A percentile compares a stretch with the other conserved stretches of the same genome.
Evolutionary conservation across 371 early-diverging fungal species (phyloP).

Genomic region (Mucor circinelloides): DNA sequence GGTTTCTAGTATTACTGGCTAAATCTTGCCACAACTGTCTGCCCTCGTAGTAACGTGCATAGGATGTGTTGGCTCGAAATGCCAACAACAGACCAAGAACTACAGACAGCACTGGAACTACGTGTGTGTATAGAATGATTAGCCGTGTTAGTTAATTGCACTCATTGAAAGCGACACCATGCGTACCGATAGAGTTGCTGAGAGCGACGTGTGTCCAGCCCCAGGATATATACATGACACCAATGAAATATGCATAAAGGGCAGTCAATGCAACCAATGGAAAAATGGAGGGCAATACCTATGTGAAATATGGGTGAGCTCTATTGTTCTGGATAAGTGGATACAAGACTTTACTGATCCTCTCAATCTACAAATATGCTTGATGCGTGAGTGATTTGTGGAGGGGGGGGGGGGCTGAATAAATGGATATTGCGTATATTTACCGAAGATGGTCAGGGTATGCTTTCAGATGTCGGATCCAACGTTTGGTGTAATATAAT

Average conservation of each 20-base stretch:
- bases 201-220: conserved; percentile 35
- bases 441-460: conserved; percentile 40
- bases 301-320: not conserved
- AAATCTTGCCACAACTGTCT: conserved; percentile 68
- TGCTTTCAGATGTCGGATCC: conserved; percentile 15
- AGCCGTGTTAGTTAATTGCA: not conserved
- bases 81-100: conserved; percentile 73
- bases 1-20: conserved; percentile 57
- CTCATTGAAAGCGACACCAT: not conserved
- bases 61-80: conserved; percentile 81
- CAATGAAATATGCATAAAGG: conserved; percentile 32
- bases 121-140: not conserved
- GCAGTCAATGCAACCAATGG: conserved; percentile 33
- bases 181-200: conserved; percentile 41
- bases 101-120: conserved; percentile 61
- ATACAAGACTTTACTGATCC: conserved; percentile 33
- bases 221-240: conserved; percentile 28
- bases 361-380: conserved; percentile 19
- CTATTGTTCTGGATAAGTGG: not conserved
- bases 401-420: not conserved
- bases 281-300: conserved; percentile 43
- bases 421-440: not conserved
- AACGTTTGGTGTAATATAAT: conserved; percentile 14
- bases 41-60: conserved; percentile 80
- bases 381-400: conserved; percentile 1